Evolutionary conservation across 2,329 filamentous ascomycete species (phyloP).

Genomic region (Xylaria sp.): DNA sequence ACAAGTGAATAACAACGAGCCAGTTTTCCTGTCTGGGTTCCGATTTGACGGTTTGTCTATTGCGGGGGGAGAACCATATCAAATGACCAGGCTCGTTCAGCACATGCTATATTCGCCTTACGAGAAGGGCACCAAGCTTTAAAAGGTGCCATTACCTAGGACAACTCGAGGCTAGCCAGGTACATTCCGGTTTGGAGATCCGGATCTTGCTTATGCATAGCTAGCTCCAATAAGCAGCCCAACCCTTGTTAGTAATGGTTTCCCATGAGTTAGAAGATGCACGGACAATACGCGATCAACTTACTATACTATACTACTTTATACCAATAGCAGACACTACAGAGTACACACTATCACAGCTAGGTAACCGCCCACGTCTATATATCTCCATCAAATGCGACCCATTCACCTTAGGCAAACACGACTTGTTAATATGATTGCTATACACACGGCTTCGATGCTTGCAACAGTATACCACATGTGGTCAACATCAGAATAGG

Average conservation of each 20-base stretch:
- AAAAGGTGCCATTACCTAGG: background rate
- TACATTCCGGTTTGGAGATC: background rate
- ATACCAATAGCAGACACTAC: background rate
- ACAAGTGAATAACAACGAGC: background rate
- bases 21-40: background rate
- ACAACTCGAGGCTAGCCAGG: background rate
- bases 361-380: too few species aligned
- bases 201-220: background rate
- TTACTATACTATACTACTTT: background rate
- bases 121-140: background rate
- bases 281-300: background rate
- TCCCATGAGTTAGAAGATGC: background rate
- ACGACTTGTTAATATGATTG: background rate
- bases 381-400: background rate
- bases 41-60: background rate
- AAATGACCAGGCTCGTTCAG: background rate
- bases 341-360: background rate
- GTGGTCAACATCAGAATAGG: background rate
- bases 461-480: background rate
- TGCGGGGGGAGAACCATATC: background rate
- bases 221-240: background rate
- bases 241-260: background rate
- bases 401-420: background rate
- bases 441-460: background rate
- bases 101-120: background rate